phyloP scores from a whole-genome alignment of 148 eudicot species.

The Fallopia convolvulus region DNA sequence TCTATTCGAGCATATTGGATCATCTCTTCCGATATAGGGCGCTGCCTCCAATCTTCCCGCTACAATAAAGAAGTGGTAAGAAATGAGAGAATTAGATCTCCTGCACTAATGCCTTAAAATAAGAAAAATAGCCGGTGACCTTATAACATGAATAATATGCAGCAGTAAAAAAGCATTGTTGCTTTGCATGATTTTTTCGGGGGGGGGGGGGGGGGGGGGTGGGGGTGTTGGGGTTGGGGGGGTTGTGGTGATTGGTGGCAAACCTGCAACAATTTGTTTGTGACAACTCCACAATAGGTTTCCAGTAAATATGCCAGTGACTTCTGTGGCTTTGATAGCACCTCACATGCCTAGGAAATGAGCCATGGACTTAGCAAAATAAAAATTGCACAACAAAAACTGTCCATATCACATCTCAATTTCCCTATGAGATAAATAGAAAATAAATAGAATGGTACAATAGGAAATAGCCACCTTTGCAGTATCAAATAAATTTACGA shows the following conservation, averaged over 20 bases:
- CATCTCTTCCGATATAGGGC: constrained; percentile 84
- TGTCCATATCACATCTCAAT: not conserved
- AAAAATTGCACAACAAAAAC: not conserved
- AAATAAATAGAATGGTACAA: not conserved
- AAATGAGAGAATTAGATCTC: not conserved
- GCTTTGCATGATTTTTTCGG: no score
- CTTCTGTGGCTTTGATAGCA: constrained; percentile 82
- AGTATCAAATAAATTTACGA: constrained; percentile 89
- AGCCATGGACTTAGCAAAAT: not conserved
- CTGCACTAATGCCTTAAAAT: not conserved
- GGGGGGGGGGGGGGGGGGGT: not conserved
- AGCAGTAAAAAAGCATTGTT: not conserved
- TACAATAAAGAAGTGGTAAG: constrained; percentile 16
- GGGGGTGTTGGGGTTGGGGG: no score
- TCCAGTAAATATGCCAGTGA: constrained; percentile 91
- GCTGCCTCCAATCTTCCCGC: constrained; percentile 98
- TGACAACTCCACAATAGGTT: constrained; percentile 64
- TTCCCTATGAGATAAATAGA: not conserved
- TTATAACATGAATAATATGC: not conserved
- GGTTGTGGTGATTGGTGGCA: no score
- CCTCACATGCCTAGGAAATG: constrained; percentile 70
- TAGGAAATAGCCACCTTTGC: constrained; percentile 59
- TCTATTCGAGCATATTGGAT: constrained; percentile 75
- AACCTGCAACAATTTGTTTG: constrained; percentile 88
- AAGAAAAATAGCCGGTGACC: not conserved